phyloP scores from a whole-genome alignment of 176 grass and related monocot species.

The Aegilops longissima region DNA sequence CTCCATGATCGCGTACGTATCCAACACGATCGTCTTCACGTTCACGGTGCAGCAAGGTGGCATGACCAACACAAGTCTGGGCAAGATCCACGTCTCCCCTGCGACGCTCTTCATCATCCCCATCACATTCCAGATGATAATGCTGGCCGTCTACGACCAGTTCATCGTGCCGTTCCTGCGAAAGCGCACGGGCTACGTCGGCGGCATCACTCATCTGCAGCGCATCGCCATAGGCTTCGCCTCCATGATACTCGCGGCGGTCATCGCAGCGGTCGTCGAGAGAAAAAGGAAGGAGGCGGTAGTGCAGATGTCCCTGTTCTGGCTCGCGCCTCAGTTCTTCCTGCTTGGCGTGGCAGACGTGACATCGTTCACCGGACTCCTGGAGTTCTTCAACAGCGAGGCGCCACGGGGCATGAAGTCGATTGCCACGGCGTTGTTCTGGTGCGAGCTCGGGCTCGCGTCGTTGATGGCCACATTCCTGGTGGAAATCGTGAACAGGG shows the following conservation, averaged over 20 bases:
- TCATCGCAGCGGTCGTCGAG: conserved; percentile 50
- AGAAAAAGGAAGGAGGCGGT: conserved; percentile 24
- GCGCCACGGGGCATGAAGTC: conserved; percentile 62
- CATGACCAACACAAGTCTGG: conserved; percentile 57
- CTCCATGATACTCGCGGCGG: conserved; percentile 27
- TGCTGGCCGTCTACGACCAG: conserved; percentile 46
- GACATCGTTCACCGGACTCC: conserved; percentile 54
- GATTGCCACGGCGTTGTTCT: conserved; percentile 54
- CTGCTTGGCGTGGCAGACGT: conserved; percentile 54
- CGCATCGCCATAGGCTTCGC: conserved; percentile 41
- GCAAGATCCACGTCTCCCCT: conserved; percentile 48
- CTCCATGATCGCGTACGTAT: conserved; percentile 47
- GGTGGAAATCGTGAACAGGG: conserved; percentile 20
- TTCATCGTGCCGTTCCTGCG: conserved; percentile 45
- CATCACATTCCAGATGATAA: conserved; percentile 44
- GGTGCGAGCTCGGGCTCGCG: conserved; percentile 46
- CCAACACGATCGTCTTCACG: conserved; percentile 35
- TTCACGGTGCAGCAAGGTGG: conserved; percentile 57
- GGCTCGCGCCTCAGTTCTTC: conserved; percentile 55
- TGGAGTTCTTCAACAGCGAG: conserved; percentile 71
- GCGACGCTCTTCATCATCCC: conserved; percentile 66
- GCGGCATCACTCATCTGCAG: conserved; percentile 52
- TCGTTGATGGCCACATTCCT: conserved; percentile 42
- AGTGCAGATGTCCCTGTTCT: conserved; percentile 58
- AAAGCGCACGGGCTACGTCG: conserved; percentile 33